Percentiles rank a stretch among this genome's conserved stretches.
Evolutionary conservation across 805 yeast species (phyloP).

Genomic region (Schwanniomyces polymorphus): DNA sequence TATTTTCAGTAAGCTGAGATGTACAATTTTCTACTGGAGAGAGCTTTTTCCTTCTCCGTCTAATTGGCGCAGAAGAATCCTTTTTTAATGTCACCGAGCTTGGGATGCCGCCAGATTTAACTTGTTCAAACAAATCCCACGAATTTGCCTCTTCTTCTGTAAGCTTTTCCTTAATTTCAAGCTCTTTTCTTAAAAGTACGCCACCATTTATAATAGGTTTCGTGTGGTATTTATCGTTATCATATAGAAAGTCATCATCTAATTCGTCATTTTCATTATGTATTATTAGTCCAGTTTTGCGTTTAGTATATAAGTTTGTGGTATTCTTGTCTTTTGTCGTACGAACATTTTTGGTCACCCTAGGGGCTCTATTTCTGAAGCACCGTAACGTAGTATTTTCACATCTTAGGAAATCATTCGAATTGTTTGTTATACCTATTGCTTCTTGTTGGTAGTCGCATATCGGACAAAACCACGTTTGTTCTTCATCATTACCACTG

Average conservation of each 20-base stretch:
- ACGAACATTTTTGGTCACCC: neutral
- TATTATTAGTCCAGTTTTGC: constrained; percentile 18
- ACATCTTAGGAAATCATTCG: neutral
- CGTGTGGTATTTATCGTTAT: constrained; percentile 6
- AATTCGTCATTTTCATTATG: constrained; percentile 29
- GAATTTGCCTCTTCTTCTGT: constrained; percentile 35
- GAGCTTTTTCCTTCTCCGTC: constrained; percentile 11
- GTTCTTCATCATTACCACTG: constrained; percentile 8
- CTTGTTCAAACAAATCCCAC: constrained; percentile 38
- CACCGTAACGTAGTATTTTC: neutral
- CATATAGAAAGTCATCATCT: constrained; percentile 29
- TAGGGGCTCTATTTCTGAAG: neutral
- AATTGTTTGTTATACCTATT: neutral
- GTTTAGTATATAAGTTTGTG: neutral
- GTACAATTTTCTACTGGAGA: constrained; percentile 3
- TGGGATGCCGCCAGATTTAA: constrained; percentile 11
- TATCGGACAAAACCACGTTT: constrained; percentile 51
- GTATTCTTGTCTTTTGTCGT: neutral
- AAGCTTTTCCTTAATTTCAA: constrained; percentile 24
- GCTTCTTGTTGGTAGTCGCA: constrained; percentile 46
- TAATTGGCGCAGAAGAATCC: neutral
- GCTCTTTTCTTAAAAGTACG: constrained; percentile 32
- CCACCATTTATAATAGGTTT: constrained; percentile 38
- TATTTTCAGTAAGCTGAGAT: neutral
- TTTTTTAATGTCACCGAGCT: neutral